Conservation (phyloP, 1,284 basidiomycete species). For the Phenoliferia sp. region DNA sequence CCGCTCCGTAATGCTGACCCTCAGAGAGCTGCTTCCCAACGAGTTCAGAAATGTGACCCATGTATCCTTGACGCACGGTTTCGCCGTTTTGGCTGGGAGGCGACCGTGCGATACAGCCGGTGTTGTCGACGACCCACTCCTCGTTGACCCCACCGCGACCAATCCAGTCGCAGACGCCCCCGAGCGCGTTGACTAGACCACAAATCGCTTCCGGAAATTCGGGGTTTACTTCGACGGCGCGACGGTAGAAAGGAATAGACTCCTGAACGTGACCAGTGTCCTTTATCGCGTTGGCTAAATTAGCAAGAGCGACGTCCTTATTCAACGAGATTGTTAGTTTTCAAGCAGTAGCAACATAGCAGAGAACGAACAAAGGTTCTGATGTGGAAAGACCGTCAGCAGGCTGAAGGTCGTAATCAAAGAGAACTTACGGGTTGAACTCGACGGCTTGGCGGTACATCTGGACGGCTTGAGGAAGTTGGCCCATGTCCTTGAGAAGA, state of each 20-base stretch:
- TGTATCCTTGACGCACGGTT: slow-evolving; percentile 42
- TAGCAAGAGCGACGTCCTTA: slow-evolving; percentile 60
- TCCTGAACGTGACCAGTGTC: slow-evolving; percentile 51
- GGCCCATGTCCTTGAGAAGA: slow-evolving; percentile 57
- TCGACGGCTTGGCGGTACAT: slow-evolving; percentile 53
- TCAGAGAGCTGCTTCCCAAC: slow-evolving; percentile 51
- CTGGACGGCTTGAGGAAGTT: slow-evolving; percentile 51
- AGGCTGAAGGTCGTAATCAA: no score
- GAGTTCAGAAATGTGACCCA: slow-evolving; percentile 50
- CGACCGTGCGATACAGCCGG: slow-evolving; percentile 5
- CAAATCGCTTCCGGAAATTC: slow-evolving; percentile 57
- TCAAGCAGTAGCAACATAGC: no score
- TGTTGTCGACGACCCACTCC: slow-evolving; percentile 24
- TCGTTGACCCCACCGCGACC: slow-evolving; percentile 46
- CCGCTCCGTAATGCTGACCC: slow-evolving; percentile 46
- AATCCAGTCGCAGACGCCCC: slow-evolving; percentile 56
- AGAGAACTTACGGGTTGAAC: slow-evolving; percentile 54
- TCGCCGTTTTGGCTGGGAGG: neutral
- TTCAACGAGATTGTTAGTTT: no score
- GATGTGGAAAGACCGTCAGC: no score
- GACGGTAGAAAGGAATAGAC: slow-evolving; percentile 54
- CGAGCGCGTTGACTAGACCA: slow-evolving; percentile 53
- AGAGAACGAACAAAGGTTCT: slow-evolving; percentile 4
- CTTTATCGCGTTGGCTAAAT: slow-evolving; percentile 58
- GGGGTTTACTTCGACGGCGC: slow-evolving; percentile 54